phyloP scores from a whole-genome alignment of 73 alveolate species.

The Paramecium sexaurelia region DNA sequence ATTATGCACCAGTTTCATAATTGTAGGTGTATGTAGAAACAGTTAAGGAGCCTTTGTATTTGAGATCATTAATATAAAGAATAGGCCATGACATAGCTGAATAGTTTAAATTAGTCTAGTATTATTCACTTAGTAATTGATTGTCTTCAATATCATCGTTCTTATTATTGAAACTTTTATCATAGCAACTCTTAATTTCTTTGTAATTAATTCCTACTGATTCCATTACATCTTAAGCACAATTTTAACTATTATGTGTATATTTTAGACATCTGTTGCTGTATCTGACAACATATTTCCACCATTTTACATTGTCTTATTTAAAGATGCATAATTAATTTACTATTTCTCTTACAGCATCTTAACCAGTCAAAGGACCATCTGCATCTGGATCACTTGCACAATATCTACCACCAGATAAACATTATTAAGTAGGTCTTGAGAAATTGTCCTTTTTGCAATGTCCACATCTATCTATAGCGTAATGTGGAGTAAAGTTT shows the following conservation, averaged over 20 bases:
- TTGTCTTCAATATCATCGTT: neutral
- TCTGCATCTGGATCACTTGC: constrained; percentile 66
- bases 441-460: neutral
- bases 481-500: constrained; percentile 30
- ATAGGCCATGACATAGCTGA: constrained; percentile 10
- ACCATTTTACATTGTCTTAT: neutral
- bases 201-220: neutral
- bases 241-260: neutral
- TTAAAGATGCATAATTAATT: constrained; percentile 23
- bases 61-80: neutral
- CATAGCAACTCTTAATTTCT: neutral
- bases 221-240: neutral
- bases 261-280: neutral
- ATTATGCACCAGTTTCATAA: neutral
- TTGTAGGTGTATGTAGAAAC: neutral
- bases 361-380: constrained; percentile 64
- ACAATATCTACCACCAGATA: constrained; percentile 67
- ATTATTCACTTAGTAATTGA: neutral
- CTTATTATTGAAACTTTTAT: neutral
- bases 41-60: constrained; percentile 19
- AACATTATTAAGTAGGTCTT: neutral
- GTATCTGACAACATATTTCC: constrained; percentile 8
- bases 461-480: neutral
- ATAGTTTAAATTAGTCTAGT: neutral
- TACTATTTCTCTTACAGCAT: constrained; percentile 42